Conservation (phyloP, 164 flowering plant genomes). For the Santalum album region DNA sequence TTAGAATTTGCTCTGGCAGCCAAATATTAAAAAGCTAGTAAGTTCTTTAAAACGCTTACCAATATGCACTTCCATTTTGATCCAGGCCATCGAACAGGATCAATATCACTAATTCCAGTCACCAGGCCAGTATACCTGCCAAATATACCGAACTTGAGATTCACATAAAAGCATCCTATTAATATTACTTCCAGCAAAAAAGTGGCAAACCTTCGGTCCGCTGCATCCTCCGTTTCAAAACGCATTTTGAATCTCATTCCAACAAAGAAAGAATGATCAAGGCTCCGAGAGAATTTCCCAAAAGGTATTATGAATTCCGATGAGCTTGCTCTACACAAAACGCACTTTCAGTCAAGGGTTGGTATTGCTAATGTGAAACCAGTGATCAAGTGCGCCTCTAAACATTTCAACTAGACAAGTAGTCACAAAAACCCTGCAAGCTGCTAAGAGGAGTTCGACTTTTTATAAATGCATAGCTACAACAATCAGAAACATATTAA, state of each 20-base stretch:
- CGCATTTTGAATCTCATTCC: slow-evolving; percentile 90
- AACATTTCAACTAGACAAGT: too few relatives aligned
- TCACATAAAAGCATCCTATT: neutral
- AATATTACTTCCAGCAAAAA: neutral
- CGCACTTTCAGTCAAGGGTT: too few relatives aligned
- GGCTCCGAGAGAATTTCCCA: slow-evolving; percentile 55
- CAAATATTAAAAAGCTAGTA: neutral
- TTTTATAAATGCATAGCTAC: neutral
- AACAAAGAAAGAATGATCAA: slow-evolving; percentile 32
- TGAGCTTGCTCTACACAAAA: slow-evolving; percentile 52
- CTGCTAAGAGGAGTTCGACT: neutral
- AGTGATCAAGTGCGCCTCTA: too few relatives aligned
- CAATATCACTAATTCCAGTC: slow-evolving; percentile 65
- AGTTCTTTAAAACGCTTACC: slow-evolving; percentile 35
- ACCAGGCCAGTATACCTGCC: slow-evolving; percentile 70
- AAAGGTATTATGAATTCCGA: slow-evolving; percentile 73
- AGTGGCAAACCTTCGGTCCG: slow-evolving; percentile 63
- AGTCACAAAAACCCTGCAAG: too few relatives aligned
- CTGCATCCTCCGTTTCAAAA: slow-evolving; percentile 80
- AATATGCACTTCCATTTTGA: slow-evolving; percentile 83
- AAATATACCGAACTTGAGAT: neutral
- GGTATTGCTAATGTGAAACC: too few relatives aligned
- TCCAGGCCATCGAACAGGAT: slow-evolving; percentile 79
- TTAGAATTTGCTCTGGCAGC: neutral
- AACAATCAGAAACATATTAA: too few relatives aligned